Evolutionary conservation across 257 asterid species (phyloP).

Genomic region (Linderniella brevidens): DNA sequence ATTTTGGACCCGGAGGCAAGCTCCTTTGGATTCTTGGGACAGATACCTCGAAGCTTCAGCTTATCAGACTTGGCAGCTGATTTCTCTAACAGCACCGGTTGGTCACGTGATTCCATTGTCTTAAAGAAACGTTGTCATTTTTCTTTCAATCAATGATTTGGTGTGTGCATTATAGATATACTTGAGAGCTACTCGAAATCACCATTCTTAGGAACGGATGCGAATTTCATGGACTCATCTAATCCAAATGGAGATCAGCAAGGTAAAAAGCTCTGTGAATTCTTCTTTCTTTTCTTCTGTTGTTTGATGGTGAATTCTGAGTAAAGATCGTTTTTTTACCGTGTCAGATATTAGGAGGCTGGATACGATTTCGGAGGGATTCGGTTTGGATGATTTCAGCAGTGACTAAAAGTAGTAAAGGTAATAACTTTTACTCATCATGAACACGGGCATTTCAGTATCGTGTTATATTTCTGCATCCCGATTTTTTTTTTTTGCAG

Average conservation of each 20-base stretch:
- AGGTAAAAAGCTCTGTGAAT: conserved; percentile 21
- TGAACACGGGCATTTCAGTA: no score
- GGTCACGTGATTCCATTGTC: conserved; percentile 8
- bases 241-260: conserved; percentile 31
- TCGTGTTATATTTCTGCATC: no score
- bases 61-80: conserved; percentile 75
- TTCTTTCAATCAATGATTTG: conserved; percentile 2
- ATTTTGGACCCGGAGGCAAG: conserved; percentile 33
- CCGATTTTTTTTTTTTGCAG: conserved; percentile 1
- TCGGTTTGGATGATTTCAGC: conserved; percentile 37
- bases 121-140: background rate
- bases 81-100: conserved; percentile 63
- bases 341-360: conserved; percentile 28
- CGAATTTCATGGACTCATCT: conserved; percentile 38
- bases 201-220: conserved; percentile 49
- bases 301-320: background rate
- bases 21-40: conserved; percentile 61
- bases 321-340: conserved; percentile 5
- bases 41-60: conserved; percentile 83
- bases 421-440: background rate
- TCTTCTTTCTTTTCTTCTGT: background rate
- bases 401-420: conserved; percentile 18
- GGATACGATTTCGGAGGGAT: conserved; percentile 45
- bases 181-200: conserved; percentile 63
- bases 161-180: conserved; percentile 36